Conservation (phyloP, 2,329 filamentous ascomycete genomes). For the Fusarium sp. region DNA sequence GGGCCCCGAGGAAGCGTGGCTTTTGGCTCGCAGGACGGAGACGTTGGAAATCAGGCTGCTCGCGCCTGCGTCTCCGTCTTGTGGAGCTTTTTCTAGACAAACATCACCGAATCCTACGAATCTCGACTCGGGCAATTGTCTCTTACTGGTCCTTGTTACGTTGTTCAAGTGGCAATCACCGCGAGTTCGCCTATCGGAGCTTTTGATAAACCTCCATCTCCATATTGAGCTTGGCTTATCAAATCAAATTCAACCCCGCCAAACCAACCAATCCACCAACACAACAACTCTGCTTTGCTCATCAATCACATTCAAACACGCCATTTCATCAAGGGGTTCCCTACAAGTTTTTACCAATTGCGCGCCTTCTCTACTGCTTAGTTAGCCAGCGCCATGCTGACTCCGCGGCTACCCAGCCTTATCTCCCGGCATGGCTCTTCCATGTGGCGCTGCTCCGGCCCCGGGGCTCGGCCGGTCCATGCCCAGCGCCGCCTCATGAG, state of each 20-base stretch:
- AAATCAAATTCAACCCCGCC: conserved; percentile 12
- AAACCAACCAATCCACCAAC: neutral
- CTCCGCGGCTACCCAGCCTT: conserved; percentile 34
- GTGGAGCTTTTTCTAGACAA: neutral
- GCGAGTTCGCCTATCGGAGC: neutral
- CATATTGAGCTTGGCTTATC: neutral
- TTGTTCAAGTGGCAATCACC: neutral
- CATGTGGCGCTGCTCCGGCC: conserved; percentile 31
- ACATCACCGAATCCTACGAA: neutral
- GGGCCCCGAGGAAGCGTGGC: neutral
- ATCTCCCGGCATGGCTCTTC: conserved; percentile 31
- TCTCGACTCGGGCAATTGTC: neutral
- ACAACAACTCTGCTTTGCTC: neutral
- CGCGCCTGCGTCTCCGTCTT: neutral
- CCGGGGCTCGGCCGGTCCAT: conserved; percentile 23
- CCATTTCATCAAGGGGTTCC: neutral
- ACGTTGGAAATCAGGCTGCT: neutral
- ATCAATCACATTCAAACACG: neutral
- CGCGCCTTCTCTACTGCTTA: neutral
- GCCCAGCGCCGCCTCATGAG: conserved; percentile 39
- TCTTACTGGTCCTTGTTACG: neutral
- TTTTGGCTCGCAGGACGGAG: neutral
- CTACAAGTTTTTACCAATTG: neutral
- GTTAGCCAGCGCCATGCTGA: conserved; percentile 18
- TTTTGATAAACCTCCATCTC: neutral